A percentile compares a stretch with the other conserved stretches of the same genome.
Evolutionary conservation across 176 grass and related monocot species (phyloP).

Genomic region (Carex cristatella): DNA sequence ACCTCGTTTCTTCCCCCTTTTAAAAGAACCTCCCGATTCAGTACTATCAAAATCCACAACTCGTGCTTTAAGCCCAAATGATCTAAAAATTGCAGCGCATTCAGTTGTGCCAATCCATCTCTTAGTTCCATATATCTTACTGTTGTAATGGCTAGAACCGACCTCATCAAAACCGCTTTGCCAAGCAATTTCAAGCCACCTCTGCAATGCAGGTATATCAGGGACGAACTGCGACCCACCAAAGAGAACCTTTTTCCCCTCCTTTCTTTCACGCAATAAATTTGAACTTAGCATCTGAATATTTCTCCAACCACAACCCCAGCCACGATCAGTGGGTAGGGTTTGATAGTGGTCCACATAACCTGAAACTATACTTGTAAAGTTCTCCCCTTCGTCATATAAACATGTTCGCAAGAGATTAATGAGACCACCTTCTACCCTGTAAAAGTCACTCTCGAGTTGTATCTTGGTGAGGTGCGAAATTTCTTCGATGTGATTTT

Average conservation of each 20-base stretch:
- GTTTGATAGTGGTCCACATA: constrained; percentile 76
- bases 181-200: constrained; percentile 96
- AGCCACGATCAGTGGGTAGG: constrained; percentile 60
- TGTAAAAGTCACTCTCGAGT: constrained; percentile 38
- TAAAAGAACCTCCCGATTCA: constrained; percentile 32
- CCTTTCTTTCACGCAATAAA: constrained; percentile 50
- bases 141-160: constrained; percentile 50
- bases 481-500: constrained; percentile 35
- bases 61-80: constrained; percentile 72
- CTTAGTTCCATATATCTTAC: constrained; percentile 60
- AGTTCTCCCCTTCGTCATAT: constrained; percentile 44
- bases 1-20: constrained; percentile 13
- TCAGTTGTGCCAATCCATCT: constrained; percentile 85
- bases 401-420: constrained; percentile 52
- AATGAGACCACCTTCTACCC: constrained; percentile 59
- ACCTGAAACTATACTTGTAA: constrained; percentile 54
- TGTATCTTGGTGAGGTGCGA: constrained; percentile 38
- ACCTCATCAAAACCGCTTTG: constrained; percentile 52
- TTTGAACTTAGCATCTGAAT: constrained; percentile 90
- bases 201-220: constrained; percentile 84
- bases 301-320: constrained; percentile 97
- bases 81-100: constrained; percentile 69
- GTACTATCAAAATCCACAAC: constrained; percentile 94
- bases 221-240: constrained; percentile 79
- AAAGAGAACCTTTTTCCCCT: constrained; percentile 53